Base-by-base conservation (phyloP, 164 flowering plant genomes). In the Protea cynaroides region DNA sequence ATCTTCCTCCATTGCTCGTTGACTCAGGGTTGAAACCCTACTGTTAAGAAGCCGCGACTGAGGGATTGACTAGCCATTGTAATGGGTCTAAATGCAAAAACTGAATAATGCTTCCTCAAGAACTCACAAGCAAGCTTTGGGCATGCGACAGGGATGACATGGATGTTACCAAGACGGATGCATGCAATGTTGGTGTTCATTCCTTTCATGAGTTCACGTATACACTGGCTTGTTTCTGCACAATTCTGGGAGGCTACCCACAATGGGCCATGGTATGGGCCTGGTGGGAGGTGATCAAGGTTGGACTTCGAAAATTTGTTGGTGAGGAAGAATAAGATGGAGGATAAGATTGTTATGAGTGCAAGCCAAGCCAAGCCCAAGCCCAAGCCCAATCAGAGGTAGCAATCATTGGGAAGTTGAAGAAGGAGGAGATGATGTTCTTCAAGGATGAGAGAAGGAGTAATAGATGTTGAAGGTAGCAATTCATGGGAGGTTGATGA, bases 1-100 rank as follows among this genome's bases (percentile, higher is more conserved):
- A 76, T 79, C 53, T 76, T 79, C 78, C 74, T 72, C 80, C 78
- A 74, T 12, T 79, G 82, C 1, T 74, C 74, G n/a, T n/a, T n/a
- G n/a, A 0, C 80, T 80, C 50, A 18, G 34, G 0, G 80, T 78
- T 0, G 71, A 53, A 0, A 70, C 59, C 62, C 83, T 4, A 65
- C 50, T 0, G 73, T 56, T 23, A 67, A 38, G 58, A 65, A 80
- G 3, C 75, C 76, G 8, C 70, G 66, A 50, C 80, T 80, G 1
- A 67, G 37, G 34, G 65, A 63, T 21, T 71, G 64, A 0, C 73
- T 69, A 1, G 58, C 68, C 79, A 76, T 72, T 2, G 76, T 58
- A 11, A 49, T 24, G 3, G 82, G 78, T n/a, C 83, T 64, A 0
- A 73, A 67, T 1, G 76, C 72, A 14, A 76, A 79, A 13, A 65